A percentile compares a stretch with the other conserved stretches of the same genome.
phyloP scores from a whole-genome alignment of 331 rosid genomes.

The Quercus lobata region DNA sequence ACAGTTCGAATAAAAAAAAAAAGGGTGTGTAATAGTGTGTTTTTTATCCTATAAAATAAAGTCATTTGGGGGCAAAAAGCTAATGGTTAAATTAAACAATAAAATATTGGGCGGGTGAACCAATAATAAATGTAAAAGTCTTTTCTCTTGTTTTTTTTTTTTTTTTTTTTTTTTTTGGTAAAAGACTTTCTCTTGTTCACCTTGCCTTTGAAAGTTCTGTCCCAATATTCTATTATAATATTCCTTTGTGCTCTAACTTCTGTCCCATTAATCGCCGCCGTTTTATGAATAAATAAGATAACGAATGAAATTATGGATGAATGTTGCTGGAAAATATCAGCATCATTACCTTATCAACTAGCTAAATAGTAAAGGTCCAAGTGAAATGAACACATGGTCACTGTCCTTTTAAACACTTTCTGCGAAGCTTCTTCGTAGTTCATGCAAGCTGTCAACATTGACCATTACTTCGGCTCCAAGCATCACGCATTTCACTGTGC shows the following conservation, averaged over 20 bases:
- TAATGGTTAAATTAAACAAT: background rate
- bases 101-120: background rate
- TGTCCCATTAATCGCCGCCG: background rate
- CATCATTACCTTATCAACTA: background rate
- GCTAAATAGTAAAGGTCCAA: background rate
- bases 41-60: background rate
- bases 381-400: constrained; percentile 17
- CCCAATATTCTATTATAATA: background rate
- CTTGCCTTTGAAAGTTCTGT: background rate
- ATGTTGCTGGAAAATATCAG: background rate
- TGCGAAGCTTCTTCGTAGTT: background rate
- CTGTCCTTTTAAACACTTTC: background rate
- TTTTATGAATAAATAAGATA: background rate
- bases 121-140: background rate
- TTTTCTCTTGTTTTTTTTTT: too few species aligned
- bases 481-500: too few species aligned
- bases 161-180: too few species aligned
- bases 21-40: too few species aligned
- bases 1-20: fast-evolving
- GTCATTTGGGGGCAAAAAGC: background rate
- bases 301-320: background rate
- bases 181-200: too few species aligned
- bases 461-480: background rate
- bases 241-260: constrained; percentile 14
- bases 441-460: background rate